Conservation (phyloP, 1,284 basidiomycete genomes). For the Serendipita sp. region DNA sequence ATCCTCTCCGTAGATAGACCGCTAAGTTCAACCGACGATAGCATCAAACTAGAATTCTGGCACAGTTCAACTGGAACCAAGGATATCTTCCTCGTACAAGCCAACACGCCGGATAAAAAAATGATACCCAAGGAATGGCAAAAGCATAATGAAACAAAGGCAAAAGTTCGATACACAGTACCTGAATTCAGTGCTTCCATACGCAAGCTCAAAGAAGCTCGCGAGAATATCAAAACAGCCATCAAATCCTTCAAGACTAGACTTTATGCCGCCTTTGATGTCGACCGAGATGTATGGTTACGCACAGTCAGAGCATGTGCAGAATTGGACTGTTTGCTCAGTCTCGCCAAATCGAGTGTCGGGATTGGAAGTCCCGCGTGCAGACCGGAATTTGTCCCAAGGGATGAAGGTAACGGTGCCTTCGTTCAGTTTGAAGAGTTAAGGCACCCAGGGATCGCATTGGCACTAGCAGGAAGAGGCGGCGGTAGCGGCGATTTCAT, state of each 20-base stretch:
- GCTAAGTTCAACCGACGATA: conserved; percentile 16
- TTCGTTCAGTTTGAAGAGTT: conserved; percentile 68
- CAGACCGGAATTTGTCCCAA: conserved; percentile 76
- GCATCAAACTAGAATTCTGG: conserved; percentile 57
- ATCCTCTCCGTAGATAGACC: conserved; percentile 7
- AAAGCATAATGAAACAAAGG: conserved; percentile 73
- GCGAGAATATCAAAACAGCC: conserved; percentile 67
- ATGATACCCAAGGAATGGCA: conserved; percentile 73
- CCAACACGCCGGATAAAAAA: conserved; percentile 36
- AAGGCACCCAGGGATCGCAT: conserved; percentile 51
- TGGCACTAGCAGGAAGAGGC: conserved; percentile 45
- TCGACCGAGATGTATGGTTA: conserved; percentile 67
- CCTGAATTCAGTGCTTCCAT: conserved; percentile 58
- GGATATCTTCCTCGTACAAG: conserved; percentile 81
- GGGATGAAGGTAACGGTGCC: conserved; percentile 39
- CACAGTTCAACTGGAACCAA: conserved; percentile 74
- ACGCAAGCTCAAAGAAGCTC: conserved; percentile 76
- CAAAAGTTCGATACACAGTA: conserved; percentile 53
- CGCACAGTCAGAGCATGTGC: conserved; percentile 65
- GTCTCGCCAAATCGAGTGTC: conserved; percentile 77
- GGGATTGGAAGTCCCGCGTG: conserved; percentile 89
- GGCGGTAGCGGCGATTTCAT: conserved; percentile 59
- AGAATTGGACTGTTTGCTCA: conserved; percentile 88
- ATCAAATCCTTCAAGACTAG: conserved; percentile 72
- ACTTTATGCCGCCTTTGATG: conserved; percentile 77